These are phyloP conservation scores for Entoloma clypeatum DNA, from an alignment of 1,284 basidiomycete genomes.

Conservation along the genomic window DNA sequence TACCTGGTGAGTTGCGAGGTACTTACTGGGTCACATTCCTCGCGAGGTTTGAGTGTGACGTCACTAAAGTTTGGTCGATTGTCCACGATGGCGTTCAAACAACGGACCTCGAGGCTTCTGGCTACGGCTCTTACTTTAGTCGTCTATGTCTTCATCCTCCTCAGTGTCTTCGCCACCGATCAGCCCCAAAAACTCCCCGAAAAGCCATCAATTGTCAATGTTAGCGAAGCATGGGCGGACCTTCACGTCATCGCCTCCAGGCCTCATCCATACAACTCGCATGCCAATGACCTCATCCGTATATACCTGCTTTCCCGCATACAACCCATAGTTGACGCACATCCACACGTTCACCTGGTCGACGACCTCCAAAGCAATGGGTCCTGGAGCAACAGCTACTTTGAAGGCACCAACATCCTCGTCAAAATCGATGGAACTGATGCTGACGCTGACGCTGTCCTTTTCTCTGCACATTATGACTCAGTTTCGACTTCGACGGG, in stretches of 20 bases:
- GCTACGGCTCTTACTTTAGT: conserved; percentile 49
- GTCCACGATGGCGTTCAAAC: too few species aligned
- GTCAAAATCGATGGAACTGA: conserved; percentile 60
- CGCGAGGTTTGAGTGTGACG: too few species aligned
- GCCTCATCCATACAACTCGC: conserved; percentile 75
- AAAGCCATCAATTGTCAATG: conserved; percentile 47
- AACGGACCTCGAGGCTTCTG: conserved; percentile 29
- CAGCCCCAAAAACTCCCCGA: conserved; percentile 46
- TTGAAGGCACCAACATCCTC: conserved; percentile 70
- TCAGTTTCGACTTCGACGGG: conserved; percentile 74
- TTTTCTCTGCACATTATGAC: conserved; percentile 81
- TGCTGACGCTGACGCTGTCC: conserved; percentile 42
- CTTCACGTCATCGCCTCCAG: conserved; percentile 57
- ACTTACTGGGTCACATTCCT: too few species aligned
- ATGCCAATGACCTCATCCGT: conserved; percentile 66
- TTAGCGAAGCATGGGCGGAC: conserved; percentile 58
- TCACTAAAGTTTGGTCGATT: too few species aligned
- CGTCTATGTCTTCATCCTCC: conserved; percentile 52
- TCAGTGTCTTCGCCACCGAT: conserved; percentile 52
- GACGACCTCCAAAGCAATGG: conserved; percentile 60
- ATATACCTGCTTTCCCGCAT: conserved; percentile 56
- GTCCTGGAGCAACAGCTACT: conserved; percentile 55
- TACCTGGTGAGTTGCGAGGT: too few species aligned
- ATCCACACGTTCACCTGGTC: conserved; percentile 44
- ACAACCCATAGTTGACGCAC: conserved; percentile 36